These are phyloP conservation scores for Aspergillus pseudoterreus DNA, from an alignment of 2,329 filamentous ascomycete species.

Conservation along the genomic window DNA sequence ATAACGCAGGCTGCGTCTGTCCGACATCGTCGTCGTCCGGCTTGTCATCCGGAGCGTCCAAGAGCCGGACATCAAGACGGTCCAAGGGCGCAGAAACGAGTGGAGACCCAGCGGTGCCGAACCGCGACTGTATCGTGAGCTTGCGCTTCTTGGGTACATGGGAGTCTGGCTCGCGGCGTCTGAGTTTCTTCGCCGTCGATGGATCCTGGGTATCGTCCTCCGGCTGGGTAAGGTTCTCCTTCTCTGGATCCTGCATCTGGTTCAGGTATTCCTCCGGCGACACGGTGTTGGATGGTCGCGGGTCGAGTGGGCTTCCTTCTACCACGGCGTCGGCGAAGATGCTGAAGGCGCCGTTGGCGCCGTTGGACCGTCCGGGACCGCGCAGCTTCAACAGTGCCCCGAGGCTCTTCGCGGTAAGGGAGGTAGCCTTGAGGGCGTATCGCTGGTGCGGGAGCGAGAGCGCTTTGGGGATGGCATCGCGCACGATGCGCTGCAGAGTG, in stretches of 20 bases:
- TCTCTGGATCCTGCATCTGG: constrained; percentile 8
- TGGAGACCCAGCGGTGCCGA: constrained; percentile 56
- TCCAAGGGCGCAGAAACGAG: constrained; percentile 38
- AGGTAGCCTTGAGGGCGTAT: constrained; percentile 65
- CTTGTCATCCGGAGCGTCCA: constrained; percentile 32
- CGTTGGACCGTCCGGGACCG: constrained; percentile 66
- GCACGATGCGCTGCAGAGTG: constrained; percentile 62
- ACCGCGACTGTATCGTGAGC: constrained; percentile 63
- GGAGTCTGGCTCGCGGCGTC: constrained; percentile 10
- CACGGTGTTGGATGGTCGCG: constrained; percentile 34
- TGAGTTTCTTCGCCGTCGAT: not conserved
- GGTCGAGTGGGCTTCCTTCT: constrained; percentile 50
- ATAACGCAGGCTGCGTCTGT: constrained; percentile 23
- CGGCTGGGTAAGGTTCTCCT: constrained; percentile 8
- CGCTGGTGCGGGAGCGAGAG: constrained; percentile 70
- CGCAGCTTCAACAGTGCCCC: constrained; percentile 65
- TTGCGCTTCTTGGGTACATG: constrained; percentile 55
- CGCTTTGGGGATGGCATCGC: constrained; percentile 78
- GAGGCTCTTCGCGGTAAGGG: constrained; percentile 68
- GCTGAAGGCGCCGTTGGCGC: constrained; percentile 73
- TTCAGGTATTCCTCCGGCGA: constrained; percentile 28
- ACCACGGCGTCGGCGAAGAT: constrained; percentile 66
- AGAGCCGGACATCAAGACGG: constrained; percentile 48
- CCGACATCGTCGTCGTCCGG: constrained; percentile 3
- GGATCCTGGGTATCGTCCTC: constrained; percentile 16